Evolutionary conservation across 2,329 filamentous ascomycete genomes (phyloP).

Genomic region (Trichoderma aggressivum): DNA sequence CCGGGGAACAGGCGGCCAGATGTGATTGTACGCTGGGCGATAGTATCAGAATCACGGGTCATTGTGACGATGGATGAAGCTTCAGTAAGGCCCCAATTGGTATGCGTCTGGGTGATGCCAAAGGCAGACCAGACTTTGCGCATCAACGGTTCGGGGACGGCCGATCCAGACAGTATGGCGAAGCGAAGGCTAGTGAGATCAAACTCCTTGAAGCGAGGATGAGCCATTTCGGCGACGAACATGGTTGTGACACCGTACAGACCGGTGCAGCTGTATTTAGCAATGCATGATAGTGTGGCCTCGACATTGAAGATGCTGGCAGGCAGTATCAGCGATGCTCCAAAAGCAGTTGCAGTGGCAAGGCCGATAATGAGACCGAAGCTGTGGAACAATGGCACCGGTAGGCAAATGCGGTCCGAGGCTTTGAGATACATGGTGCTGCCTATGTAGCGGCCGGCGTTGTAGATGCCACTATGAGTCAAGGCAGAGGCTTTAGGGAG

Average conservation of each 20-base stretch:
- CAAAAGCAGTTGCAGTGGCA: not conserved
- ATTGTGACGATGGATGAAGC: constrained; percentile 3
- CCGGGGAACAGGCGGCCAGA: constrained; percentile 6
- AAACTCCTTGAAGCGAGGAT: not conserved
- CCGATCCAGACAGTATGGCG: not conserved
- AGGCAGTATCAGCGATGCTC: not conserved
- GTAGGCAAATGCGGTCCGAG: not conserved
- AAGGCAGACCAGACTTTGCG: not conserved
- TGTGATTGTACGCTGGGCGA: not conserved
- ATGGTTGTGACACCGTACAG: constrained; percentile 10
- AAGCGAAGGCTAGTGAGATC: not conserved
- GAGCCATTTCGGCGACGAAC: constrained; percentile 11
- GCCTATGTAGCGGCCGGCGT: constrained; percentile 1
- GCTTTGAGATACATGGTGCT: constrained; percentile 4
- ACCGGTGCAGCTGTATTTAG: not conserved
- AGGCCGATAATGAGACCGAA: constrained; percentile 11
- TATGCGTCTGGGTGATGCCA: constrained; percentile 1
- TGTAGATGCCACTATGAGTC: constrained; percentile 12
- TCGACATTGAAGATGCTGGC: not conserved
- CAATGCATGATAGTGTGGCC: not conserved
- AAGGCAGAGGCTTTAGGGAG: not conserved
- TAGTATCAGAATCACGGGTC: not conserved
- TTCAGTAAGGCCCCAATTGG: constrained; percentile 3
- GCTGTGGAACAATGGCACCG: constrained; percentile 4
- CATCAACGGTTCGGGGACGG: not conserved